These are phyloP conservation scores for Cunninghamia lanceolata DNA, from an alignment of 75 land plant species.

Conservation along the genomic window DNA sequence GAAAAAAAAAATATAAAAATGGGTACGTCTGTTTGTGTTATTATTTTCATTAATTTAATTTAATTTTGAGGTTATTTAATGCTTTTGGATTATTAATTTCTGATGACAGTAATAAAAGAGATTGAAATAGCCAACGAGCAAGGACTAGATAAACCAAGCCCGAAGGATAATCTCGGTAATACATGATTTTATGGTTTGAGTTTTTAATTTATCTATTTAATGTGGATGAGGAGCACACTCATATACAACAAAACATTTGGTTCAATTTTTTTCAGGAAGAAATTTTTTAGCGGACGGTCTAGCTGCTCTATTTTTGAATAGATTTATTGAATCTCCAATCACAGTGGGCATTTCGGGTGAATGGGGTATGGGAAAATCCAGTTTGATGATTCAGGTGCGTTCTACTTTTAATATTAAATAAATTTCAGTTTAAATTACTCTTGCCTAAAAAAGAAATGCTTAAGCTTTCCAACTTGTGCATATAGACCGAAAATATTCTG, in stretches of 20 bases:
- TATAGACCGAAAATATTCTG: neutral
- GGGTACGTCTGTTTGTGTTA: too few relatives aligned
- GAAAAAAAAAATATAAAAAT: too few relatives aligned
- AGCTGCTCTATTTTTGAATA: neutral
- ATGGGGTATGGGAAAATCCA: neutral
- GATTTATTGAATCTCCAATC: neutral
- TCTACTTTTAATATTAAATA: neutral
- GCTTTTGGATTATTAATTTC: too few relatives aligned
- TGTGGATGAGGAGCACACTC: neutral
- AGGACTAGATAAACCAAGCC: neutral
- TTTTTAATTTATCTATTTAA: neutral
- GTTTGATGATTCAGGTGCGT: neutral
- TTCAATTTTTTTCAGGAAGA: neutral
- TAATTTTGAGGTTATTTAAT: too few relatives aligned
- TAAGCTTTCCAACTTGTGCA: neutral
- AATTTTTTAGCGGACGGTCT: neutral
- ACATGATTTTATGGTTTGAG: neutral
- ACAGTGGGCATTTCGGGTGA: neutral
- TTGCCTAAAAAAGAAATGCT: neutral
- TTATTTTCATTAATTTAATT: too few relatives aligned
- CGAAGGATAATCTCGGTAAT: neutral
- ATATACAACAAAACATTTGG: neutral
- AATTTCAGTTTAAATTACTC: neutral
- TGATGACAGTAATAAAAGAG: too few relatives aligned
- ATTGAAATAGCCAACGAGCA: neutral